These are phyloP conservation scores for Acorus calamus DNA, from an alignment of 106 monocot genomes.

Conservation along the genomic window DNA sequence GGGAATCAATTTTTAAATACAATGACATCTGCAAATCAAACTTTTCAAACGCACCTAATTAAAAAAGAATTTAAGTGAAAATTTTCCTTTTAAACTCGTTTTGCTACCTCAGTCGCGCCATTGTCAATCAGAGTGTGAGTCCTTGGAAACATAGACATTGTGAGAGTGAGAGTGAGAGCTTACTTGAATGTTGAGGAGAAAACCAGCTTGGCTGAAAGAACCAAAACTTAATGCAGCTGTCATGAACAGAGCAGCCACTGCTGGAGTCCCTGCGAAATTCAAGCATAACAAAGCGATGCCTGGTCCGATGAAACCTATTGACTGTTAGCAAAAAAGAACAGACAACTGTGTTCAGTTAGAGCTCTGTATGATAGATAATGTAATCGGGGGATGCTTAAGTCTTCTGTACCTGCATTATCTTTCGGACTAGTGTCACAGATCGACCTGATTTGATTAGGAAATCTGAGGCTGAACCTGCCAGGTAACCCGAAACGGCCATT, in stretches of 20 bases:
- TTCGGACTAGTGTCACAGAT: slow-evolving; percentile 47
- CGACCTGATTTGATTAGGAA: slow-evolving; percentile 61
- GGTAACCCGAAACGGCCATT: slow-evolving; percentile 84
- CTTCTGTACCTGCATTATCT: slow-evolving; percentile 67
- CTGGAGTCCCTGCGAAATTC: slow-evolving; percentile 53
- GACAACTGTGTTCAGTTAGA: too few relatives aligned
- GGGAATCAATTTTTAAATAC: too few relatives aligned
- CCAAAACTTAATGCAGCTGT: slow-evolving; percentile 76
- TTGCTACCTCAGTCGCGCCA: too few relatives aligned
- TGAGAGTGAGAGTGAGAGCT: background rate
- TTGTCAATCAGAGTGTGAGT: too few relatives aligned
- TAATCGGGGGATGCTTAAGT: background rate
- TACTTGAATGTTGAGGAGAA: slow-evolving; percentile 87
- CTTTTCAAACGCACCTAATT: too few relatives aligned
- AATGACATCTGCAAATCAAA: too few relatives aligned
- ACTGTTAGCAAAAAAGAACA: slow-evolving; percentile 28
- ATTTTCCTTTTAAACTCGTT: too few relatives aligned
- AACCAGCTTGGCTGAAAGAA: slow-evolving; percentile 95
- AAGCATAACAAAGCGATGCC: slow-evolving; percentile 61
- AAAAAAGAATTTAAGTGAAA: too few relatives aligned
- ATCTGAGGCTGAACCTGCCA: slow-evolving; percentile 76
- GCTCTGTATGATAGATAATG: background rate
- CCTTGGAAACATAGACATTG: too few relatives aligned
- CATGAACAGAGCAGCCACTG: slow-evolving; percentile 56
- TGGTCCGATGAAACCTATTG: slow-evolving; percentile 85